Evolutionary conservation across 1,139 yeast genomes (phyloP), one percentile per base, ranked within the genome.

Genomic region (Candida glucosophila): DNA sequence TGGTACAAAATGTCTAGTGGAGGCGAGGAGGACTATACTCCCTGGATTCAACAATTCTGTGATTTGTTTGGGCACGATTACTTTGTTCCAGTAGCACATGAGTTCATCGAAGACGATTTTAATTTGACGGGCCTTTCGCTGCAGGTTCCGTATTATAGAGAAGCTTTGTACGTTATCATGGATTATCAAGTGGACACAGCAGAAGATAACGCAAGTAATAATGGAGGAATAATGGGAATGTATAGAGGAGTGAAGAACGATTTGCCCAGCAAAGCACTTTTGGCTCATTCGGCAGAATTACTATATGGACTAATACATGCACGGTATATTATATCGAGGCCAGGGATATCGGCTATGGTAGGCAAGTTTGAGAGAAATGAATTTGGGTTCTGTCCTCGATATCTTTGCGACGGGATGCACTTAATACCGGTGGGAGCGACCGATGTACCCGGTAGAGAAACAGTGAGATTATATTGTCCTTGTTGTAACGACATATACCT

Each of bases 231-330:
- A 14, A 22, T 26, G 8, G 23, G 23, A 12, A 12, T 14, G 6
- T 53, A 45, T 33, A 29, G 29, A 11, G 23, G 28, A 11, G 36
- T 28, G 13, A 50, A 54, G 29, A 35, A 45, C 13, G 77, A 70
- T 43, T 66, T 73, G 37, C 77, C 85, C 6, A 79, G 77, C 37
- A 69, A 78, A 43, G 81, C 90, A 6, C 51, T 85, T 29, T 69
- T 90, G 24, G 90, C 88, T 30, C 93, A 82, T 49, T 75, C 90
- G 8, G 97, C 98, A 2, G 96, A 86, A 52, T 67, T 85, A 32
- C 62, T 92, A 26, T 90, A 88, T 49, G 98, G 98, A 2, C 63
- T 90, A 35, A 88, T 92, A 29, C 99, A 90, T 52, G 95, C 96
- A 5, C 63, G 99, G 32, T 90, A 71, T 52, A 83, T 92, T 34